Conservation (phyloP, 179 eudicot genomes). For the Spergularia azorica region DNA sequence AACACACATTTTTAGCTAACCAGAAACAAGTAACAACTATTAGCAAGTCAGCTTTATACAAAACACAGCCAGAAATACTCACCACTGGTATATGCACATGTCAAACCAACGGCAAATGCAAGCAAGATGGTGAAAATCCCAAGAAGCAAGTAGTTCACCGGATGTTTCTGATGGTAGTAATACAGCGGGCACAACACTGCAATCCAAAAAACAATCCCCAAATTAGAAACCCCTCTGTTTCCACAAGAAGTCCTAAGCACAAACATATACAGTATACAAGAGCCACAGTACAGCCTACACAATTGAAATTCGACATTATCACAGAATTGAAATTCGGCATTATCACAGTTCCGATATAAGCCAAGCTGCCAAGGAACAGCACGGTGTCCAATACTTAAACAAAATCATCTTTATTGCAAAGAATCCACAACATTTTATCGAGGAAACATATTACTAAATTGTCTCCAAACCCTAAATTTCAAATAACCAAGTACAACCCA, state of each 20-base stretch:
- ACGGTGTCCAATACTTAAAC: neutral
- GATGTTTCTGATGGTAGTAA: slow-evolving; percentile 70
- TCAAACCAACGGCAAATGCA: slow-evolving; percentile 70
- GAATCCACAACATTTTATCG: no score
- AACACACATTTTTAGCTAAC: no score
- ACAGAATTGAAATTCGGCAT: no score
- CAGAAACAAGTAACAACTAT: no score
- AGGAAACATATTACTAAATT: no score
- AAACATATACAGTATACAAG: neutral
- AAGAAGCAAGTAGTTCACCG: slow-evolving; percentile 71
- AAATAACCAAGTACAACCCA: no score
- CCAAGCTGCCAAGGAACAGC: neutral
- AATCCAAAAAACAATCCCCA: slow-evolving; percentile 6
- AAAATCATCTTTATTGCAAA: neutral
- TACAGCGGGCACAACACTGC: slow-evolving; percentile 75
- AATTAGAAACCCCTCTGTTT: neutral
- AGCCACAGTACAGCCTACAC: neutral
- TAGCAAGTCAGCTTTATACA: no score
- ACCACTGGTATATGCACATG: slow-evolving; percentile 88
- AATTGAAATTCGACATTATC: neutral
- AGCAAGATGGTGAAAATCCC: slow-evolving; percentile 65
- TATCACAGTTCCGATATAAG: neutral
- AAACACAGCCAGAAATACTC: slow-evolving; percentile 12
- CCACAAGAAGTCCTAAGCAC: neutral
- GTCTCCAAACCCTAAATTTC: no score